phyloP scores from a whole-genome alignment of 2,329 filamentous ascomycete genomes.

The Thermothelomyces thermophilus region DNA sequence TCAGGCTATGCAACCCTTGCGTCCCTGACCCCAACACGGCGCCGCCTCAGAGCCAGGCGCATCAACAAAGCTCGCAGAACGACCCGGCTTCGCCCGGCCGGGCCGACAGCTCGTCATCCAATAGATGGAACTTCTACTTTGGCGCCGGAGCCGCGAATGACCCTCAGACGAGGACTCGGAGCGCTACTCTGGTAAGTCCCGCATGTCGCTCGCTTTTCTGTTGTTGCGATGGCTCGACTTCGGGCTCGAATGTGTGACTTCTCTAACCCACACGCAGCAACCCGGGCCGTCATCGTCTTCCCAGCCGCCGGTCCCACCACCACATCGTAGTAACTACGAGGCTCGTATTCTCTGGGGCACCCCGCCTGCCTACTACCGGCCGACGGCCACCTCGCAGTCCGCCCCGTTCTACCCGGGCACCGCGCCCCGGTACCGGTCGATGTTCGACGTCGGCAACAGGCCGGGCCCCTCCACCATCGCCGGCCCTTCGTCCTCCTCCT shows the following conservation, averaged over 20 bases:
- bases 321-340: conserved; percentile 28
- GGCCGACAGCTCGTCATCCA: background rate
- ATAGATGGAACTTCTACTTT: conserved; percentile 34
- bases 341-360: conserved; percentile 37
- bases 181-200: conserved; percentile 44
- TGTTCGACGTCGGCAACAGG: conserved; percentile 28
- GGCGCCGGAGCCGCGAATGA: conserved; percentile 30
- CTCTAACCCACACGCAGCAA: conserved; percentile 14
- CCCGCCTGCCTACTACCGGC: conserved; percentile 32
- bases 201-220: background rate
- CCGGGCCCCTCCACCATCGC: conserved; percentile 29
- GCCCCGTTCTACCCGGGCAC: conserved; percentile 16
- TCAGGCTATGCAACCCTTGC: conserved; percentile 56
- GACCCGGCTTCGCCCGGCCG: conserved; percentile 21
- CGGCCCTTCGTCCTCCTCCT: conserved; percentile 11
- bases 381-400: conserved; percentile 21
- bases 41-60: conserved; percentile 39
- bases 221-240: background rate
- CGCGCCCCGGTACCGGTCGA: conserved; percentile 26
- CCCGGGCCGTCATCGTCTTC: conserved; percentile 23
- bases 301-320: conserved; percentile 9
- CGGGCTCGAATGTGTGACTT: background rate
- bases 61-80: conserved; percentile 40
- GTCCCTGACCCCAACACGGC: conserved; percentile 56
- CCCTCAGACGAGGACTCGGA: conserved; percentile 37